These are phyloP conservation scores for Mucor circinelloides DNA, from an alignment of 371 early-diverging fungal species.

Conservation along the genomic window DNA sequence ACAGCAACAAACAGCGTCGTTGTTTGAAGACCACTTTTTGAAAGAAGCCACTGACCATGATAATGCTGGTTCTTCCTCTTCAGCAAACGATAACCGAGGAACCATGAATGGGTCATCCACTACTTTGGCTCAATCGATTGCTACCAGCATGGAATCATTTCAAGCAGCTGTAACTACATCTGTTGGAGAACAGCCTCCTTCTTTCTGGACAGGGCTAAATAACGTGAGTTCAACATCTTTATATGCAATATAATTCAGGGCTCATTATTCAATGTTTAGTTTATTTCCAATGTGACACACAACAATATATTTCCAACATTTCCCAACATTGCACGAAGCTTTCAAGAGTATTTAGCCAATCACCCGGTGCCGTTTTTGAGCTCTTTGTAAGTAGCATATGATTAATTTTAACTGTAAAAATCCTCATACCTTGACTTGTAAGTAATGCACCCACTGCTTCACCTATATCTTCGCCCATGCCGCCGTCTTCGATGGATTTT, in stretches of 20 bases:
- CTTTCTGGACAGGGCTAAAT: slow-evolving; percentile 50
- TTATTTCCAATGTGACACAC: slow-evolving; percentile 51
- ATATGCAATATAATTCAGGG: not conserved
- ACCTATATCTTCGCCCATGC: slow-evolving; percentile 6
- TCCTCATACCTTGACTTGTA: not conserved
- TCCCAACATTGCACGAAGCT: slow-evolving; percentile 51
- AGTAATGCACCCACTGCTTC: slow-evolving; percentile 10
- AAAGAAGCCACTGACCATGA: not conserved
- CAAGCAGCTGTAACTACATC: slow-evolving; percentile 13
- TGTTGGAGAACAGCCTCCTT: slow-evolving; percentile 21
- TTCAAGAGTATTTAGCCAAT: slow-evolving; percentile 48
- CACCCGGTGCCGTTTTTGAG: slow-evolving; percentile 41
- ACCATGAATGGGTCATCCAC: not conserved
- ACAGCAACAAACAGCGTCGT: slow-evolving; percentile 14
- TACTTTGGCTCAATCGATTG: slow-evolving; percentile 7
- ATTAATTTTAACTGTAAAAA: not conserved
- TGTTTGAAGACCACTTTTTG: slow-evolving; percentile 16
- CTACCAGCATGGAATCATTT: slow-evolving; percentile 17
- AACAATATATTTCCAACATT: slow-evolving; percentile 53
- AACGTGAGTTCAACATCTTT: slow-evolving; percentile 26
- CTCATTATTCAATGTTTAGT: slow-evolving; percentile 25
- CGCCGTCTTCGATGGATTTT: slow-evolving; percentile 8
- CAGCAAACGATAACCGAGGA: not conserved
- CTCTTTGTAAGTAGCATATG: slow-evolving; percentile 28
- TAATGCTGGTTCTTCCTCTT: not conserved